A percentile compares a stretch with the other conserved stretches of the same genome.
Evolutionary conservation across 2,329 filamentous ascomycete species (phyloP).

Genomic region (Truncatella angustata): DNA sequence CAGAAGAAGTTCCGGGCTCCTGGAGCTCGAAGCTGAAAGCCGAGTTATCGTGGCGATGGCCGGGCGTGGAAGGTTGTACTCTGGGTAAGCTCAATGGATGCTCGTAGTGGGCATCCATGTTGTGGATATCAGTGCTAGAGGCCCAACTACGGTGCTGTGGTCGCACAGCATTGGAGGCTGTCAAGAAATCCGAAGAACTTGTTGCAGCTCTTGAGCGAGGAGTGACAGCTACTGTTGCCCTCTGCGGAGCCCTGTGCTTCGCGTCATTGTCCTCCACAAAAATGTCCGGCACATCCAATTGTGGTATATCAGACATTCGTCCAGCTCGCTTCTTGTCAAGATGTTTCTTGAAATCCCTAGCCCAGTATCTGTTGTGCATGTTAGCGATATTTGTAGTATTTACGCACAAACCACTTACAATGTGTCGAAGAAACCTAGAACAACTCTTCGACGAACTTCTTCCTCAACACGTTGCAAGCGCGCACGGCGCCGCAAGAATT

Average conservation of each 20-base stretch:
- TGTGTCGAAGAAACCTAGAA: conserved; percentile 94
- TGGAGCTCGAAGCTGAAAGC: conserved; percentile 60
- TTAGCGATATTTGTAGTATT: neutral
- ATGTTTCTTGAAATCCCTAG: conserved; percentile 74
- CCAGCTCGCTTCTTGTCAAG: conserved; percentile 70
- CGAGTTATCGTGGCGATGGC: conserved; percentile 44
- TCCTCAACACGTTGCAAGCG: conserved; percentile 93
- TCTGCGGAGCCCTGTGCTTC: conserved; percentile 27
- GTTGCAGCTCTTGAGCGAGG: conserved; percentile 12
- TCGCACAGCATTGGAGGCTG: conserved; percentile 32
- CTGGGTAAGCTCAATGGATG: conserved; percentile 57
- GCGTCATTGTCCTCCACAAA: conserved; percentile 77
- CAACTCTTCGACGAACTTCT: conserved; percentile 83
- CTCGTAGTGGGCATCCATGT: conserved; percentile 39
- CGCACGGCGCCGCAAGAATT: conserved; percentile 87
- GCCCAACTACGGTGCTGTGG: conserved; percentile 42
- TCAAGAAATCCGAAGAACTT: conserved; percentile 31
- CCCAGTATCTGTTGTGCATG: conserved; percentile 63
- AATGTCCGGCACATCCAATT: conserved; percentile 85
- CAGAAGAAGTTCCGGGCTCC: conserved; percentile 37
- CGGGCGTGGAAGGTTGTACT: conserved; percentile 38
- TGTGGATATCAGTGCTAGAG: conserved; percentile 41
- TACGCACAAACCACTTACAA: conserved; percentile 48
- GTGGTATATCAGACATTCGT: conserved; percentile 75
- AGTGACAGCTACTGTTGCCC: conserved; percentile 27